Percentiles rank a stretch among this genome's conserved stretches.
These are phyloP conservation scores for Fennellomyces sp. DNA, from an alignment of 371 early-diverging fungal species.

Conservation along the genomic window DNA sequence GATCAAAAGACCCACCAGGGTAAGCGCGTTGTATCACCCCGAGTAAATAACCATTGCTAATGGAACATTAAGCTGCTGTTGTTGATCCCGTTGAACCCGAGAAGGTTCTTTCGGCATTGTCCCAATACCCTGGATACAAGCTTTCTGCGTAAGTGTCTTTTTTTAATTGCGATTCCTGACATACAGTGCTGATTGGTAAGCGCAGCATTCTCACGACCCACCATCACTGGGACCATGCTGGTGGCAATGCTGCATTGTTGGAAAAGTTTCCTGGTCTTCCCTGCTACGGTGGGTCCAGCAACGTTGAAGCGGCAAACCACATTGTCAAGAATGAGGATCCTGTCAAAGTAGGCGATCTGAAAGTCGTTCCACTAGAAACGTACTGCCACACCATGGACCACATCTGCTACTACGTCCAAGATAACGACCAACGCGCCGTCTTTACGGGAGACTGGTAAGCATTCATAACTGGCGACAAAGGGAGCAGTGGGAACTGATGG, in stretches of 20 bases:
- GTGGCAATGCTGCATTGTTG: constrained; percentile 67
- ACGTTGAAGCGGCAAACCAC: constrained; percentile 20
- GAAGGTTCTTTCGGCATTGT: constrained; percentile 46
- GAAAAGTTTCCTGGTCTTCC: constrained; percentile 14
- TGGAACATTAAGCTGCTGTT: constrained; percentile 32
- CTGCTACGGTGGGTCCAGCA: constrained; percentile 31
- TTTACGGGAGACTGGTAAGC: constrained; percentile 29
- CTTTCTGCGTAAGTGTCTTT: constrained; percentile 39
- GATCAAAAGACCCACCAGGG: constrained; percentile 64
- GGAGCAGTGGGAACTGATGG: not conserved
- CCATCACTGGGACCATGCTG: constrained; percentile 84
- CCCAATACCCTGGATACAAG: constrained; percentile 24
- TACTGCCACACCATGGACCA: constrained; percentile 87
- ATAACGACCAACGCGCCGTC: constrained; percentile 30
- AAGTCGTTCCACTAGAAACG: constrained; percentile 62
- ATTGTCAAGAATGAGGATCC: constrained; percentile 8
- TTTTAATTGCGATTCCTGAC: not conserved
- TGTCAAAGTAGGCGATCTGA: constrained; percentile 64
- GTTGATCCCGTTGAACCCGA: constrained; percentile 66
- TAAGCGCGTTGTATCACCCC: not conserved
- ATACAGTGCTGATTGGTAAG: not conserved
- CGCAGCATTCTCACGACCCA: constrained; percentile 73
- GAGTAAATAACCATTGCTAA: not conserved
- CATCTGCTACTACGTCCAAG: constrained; percentile 76
- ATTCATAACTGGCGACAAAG: not conserved